Evolutionary conservation across 495 filamentous ascomycete genomes (phyloP).

Genomic region (Saxispiralis lemnorum): DNA sequence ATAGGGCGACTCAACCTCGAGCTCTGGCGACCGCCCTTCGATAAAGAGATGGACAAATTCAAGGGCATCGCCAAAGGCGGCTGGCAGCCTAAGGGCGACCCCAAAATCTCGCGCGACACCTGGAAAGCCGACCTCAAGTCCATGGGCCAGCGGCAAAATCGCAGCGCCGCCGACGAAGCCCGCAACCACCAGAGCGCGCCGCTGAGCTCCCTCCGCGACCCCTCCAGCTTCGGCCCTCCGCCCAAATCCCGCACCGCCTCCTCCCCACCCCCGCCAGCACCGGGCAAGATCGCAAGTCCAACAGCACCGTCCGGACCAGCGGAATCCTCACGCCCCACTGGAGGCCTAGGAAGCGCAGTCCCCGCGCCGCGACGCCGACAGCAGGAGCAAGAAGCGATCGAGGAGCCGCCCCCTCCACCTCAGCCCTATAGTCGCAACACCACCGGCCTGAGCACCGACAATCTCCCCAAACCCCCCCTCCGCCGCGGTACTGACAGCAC

Average conservation of each 20-base stretch:
- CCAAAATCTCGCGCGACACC: constrained; percentile 16
- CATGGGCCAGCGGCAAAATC: constrained; percentile 28
- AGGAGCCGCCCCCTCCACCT: constrained; percentile 33
- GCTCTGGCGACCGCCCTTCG: background rate
- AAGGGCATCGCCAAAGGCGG: constrained; percentile 20
- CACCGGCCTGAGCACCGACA: constrained; percentile 48
- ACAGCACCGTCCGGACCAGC: background rate
- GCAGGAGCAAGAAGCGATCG: constrained; percentile 24
- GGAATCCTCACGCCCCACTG: background rate
- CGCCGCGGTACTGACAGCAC: constrained; percentile 28
- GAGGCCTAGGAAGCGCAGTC: constrained; percentile 2
- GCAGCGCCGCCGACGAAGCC: constrained; percentile 23
- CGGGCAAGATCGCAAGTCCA: constrained; percentile 17
- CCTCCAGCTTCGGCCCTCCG: constrained; percentile 66
- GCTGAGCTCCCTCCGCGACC: constrained; percentile 64
- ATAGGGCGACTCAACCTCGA: background rate
- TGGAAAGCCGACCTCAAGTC: constrained; percentile 11
- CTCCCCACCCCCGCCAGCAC: constrained; percentile 16
- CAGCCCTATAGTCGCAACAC: constrained; percentile 52
- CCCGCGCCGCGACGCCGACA: constrained; percentile 8
- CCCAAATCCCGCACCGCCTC: constrained; percentile 48
- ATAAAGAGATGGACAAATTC: constrained; percentile 8
- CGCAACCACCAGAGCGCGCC: constrained; percentile 45
- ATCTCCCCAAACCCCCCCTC: constrained; percentile 55
- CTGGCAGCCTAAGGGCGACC: constrained; percentile 20